A percentile compares a stretch with the other conserved stretches of the same genome.
These are phyloP conservation scores for Macrocybe gigantea DNA, from an alignment of 768 basidiomycete species.

Conservation along the genomic window DNA sequence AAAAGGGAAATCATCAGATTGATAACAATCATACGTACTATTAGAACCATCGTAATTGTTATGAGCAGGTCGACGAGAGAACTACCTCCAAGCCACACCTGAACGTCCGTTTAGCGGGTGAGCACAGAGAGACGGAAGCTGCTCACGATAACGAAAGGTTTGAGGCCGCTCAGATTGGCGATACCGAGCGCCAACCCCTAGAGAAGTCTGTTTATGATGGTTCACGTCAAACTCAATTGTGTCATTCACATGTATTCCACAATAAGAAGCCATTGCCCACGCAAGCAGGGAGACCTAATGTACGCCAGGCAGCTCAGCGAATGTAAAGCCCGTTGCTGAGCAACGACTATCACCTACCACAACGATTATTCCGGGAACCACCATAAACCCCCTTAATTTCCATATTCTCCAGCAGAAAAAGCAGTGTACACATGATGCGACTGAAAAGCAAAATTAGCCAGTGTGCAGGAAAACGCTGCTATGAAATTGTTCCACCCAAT, in stretches of 20 bases:
- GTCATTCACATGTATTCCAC: conserved; percentile 4
- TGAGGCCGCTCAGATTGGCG: not conserved
- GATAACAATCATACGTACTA: conserved; percentile 3
- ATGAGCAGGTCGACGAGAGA: conserved; percentile 8
- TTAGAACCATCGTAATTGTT: conserved; percentile 7
- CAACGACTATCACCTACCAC: conserved; percentile 1
- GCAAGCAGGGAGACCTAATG: conserved; percentile 5
- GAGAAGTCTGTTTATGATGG: not conserved
- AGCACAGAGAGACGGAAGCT: not conserved
- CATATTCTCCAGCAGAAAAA: conserved; percentile 11
- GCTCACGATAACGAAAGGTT: conserved; percentile 5
- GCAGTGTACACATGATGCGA: conserved; percentile 9
- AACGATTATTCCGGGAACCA: conserved; percentile 5
- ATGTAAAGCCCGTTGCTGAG: too few relatives aligned
- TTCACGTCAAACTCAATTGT: not conserved
- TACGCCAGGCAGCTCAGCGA: not conserved
- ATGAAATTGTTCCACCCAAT: not conserved
- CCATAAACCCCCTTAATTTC: conserved; percentile 1
- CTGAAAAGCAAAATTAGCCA: not conserved
- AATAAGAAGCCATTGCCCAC: conserved; percentile 2
- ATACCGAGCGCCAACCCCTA: conserved; percentile 5
- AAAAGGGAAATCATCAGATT: not conserved
- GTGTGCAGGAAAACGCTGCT: not conserved
- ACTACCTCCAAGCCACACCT: conserved; percentile 10
- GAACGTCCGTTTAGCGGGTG: not conserved